Evolutionary conservation across 2,329 filamentous ascomycete species (phyloP), one percentile per base, ranked within the genome.

Genomic region (Aspergillus awamori): DNA sequence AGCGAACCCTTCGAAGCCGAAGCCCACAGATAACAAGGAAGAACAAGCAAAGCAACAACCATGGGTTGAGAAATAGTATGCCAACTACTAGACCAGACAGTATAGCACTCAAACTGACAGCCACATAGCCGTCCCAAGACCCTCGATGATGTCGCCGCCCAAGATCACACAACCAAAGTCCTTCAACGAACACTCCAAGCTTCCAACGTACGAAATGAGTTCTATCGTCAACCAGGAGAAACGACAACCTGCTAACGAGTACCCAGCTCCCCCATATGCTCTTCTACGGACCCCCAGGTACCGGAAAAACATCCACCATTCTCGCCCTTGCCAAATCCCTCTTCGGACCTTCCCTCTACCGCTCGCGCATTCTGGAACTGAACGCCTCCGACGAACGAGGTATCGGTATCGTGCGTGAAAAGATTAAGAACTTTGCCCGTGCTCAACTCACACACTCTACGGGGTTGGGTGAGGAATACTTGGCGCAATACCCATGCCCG

Each of bases 351-450:
- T 92, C 97, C 67, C 88, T 99, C 71, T 91, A 97, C 72, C 93
- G 92, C 72, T 87, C 92, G 13, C 90, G 96, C 53, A 95, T 99
- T n/a, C 91, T 99, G 63, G 96, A 99, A 81, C 88, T 99, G 72
- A 99, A 99, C 80, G 96, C 96, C 69, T 99, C 96, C 39, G 95
- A 99, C 80, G 95, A 99, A 81, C 93, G 95, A 67, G 96, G 96
- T 57, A 98, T 99, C 74, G 90, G 87, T 63, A 98, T 99, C 66
- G 94, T 99, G 39, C 90, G 95, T 56, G 92, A 97, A 73, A 98
- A 98, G 78, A 93, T 99, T 76, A 99, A 99, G 78, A 90, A 97
- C 77, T 99, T 99, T 77, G 96, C 96, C 22, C 88, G 94, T 63
- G 94, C 96, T 83, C 94, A 97, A 77, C 86, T 98, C 64, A 93